A percentile compares a stretch with the other conserved stretches of the same genome.
These are phyloP conservation scores for Kluyveromyces lactis DNA, from an alignment of 805 yeast genomes.

Conservation along the genomic window DNA sequence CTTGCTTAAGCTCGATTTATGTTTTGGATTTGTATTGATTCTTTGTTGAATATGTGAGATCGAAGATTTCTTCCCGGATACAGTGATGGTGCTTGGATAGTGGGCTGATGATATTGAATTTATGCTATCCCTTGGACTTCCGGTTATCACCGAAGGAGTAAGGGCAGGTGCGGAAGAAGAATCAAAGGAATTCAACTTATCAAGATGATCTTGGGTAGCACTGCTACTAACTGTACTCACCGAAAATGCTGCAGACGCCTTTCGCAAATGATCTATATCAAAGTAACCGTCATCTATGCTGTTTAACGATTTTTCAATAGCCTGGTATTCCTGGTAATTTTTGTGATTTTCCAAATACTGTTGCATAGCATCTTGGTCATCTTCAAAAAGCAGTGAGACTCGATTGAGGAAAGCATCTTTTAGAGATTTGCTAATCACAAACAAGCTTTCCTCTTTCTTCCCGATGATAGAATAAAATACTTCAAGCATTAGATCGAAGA, in stretches of 20 bases:
- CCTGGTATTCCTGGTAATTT: constrained; percentile 33
- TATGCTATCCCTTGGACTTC: constrained; percentile 20
- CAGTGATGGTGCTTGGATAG: constrained; percentile 7
- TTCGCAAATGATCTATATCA: constrained; percentile 46
- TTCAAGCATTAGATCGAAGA: constrained; percentile 63
- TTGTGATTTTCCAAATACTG: constrained; percentile 21
- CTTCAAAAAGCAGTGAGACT: constrained; percentile 13
- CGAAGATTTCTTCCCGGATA: constrained; percentile 1
- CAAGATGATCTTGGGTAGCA: constrained; percentile 13
- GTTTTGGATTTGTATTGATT: constrained; percentile 4
- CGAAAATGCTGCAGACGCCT: constrained; percentile 32
- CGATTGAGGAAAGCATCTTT: constrained; percentile 18
- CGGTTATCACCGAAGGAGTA: constrained; percentile 18
- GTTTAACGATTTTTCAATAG: constrained; percentile 46
- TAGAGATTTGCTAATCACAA: constrained; percentile 22
- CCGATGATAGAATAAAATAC: constrained; percentile 63
- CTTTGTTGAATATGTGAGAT: constrained; percentile 1
- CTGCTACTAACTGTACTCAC: constrained; percentile 19
- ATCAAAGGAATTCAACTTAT: not conserved
- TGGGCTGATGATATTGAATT: constrained; percentile 17
- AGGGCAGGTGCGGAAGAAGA: not conserved
- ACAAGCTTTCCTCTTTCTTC: constrained; percentile 47
- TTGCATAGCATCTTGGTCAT: constrained; percentile 18
- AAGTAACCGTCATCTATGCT: constrained; percentile 60
- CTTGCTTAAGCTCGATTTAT: constrained; percentile 20